Evolutionary conservation across 257 asterid species (phyloP), one percentile per base, ranked within the genome.

Genomic region (Lithospermum erythrorhizon): DNA sequence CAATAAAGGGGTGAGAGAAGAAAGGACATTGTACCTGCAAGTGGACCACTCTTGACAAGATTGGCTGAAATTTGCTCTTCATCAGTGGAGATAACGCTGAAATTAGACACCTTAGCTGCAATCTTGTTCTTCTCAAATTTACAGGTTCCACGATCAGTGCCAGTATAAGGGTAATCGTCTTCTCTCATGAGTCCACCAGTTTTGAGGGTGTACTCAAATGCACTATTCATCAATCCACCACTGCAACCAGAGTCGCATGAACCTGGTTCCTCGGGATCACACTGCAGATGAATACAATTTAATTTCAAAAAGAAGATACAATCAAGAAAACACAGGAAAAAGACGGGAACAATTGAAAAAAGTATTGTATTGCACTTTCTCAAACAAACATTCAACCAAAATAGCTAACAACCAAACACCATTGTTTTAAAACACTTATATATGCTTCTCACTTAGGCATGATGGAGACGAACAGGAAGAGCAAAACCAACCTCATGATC

Each of bases 51-150:
- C 70, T 86, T 84, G 57, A 86, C 95, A 55, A 89, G 89, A 70
- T 89, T 89, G 25, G 97, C 97, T 57, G 95, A 94, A 62, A 86
- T 86, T 76, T 89, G 97, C 9, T 84, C 89, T 69, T 89, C 97
- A 22, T 89, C 89, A 24, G 81, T 82, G 68, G 96, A 80, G 29
- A 88, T 93, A 17, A 83, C 90, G n/a, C 96, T 86, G 71, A 88
- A 88, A 83, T 89, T 89, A 24, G 95, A 78, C 60, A 89, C 97
- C 74, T 81, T 79, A 0, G 97, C 91, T 3, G 77, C 97, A 62
- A 86, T 56, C 77, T 84, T 86, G 75, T 63, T 74, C 79, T 89
- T 81, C 73, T 86, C 89, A 61, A 86, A 86, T 51, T 81, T 81
- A 87, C 97, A 89, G 57, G 83, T 65, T 57, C 79, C 86, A 30